Evolutionary conservation across 2,329 filamentous ascomycete genomes (phyloP).

Genomic region (Aspergillus arachidicola): DNA sequence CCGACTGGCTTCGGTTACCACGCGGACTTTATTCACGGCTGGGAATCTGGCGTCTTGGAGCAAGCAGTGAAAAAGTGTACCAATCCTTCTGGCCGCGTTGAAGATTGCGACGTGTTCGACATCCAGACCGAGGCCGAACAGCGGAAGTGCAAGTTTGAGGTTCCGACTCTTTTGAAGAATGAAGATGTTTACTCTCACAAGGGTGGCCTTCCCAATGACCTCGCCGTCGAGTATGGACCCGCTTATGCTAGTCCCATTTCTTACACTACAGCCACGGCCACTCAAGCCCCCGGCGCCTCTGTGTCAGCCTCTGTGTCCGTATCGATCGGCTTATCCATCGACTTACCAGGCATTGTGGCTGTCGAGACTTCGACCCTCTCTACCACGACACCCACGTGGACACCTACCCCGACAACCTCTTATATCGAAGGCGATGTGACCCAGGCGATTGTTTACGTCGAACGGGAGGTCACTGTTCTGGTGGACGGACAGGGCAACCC

Average conservation of each 20-base stretch:
- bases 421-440: constrained; percentile 26
- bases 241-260: constrained; percentile 36
- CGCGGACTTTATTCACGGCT: constrained; percentile 79
- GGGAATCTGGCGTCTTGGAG: constrained; percentile 71
- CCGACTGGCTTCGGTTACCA: constrained; percentile 74
- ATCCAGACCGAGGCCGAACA: constrained; percentile 63
- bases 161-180: constrained; percentile 56
- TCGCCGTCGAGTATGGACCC: constrained; percentile 52
- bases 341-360: constrained; percentile 12
- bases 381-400: constrained; percentile 19
- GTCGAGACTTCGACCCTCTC: constrained; percentile 2
- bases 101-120: constrained; percentile 75
- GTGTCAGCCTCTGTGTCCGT: not conserved
- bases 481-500: constrained; percentile 29
- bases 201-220: constrained; percentile 66
- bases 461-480: constrained; percentile 32
- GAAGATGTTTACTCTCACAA: constrained; percentile 65
- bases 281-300: constrained; percentile 2
- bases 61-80: constrained; percentile 75
- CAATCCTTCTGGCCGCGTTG: constrained; percentile 66
- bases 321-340: constrained; percentile 7
- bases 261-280: constrained; percentile 14
- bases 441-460: constrained; percentile 33
- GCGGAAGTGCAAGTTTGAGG: constrained; percentile 62
- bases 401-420: constrained; percentile 29